Percentiles rank a stretch among this genome's conserved stretches.
Evolutionary conservation across 2,329 filamentous ascomycete genomes (phyloP).

Genomic region (Pseudomassariella vexata): DNA sequence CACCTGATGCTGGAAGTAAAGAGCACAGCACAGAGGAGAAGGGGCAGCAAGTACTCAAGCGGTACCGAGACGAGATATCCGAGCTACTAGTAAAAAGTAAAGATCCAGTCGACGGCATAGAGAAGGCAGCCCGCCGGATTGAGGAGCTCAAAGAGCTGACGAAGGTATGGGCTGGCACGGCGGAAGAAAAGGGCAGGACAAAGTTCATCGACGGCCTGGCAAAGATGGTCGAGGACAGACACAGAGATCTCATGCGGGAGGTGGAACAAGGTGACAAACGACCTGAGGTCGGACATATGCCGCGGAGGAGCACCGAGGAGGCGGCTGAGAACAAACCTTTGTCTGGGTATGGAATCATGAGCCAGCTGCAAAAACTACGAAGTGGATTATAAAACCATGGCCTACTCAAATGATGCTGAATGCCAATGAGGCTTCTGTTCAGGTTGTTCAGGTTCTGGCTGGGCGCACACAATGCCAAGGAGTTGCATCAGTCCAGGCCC

Average conservation of each 20-base stretch:
- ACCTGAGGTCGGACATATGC: slow-evolving; percentile 25
- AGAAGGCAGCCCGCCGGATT: slow-evolving; percentile 67
- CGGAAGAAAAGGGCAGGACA: slow-evolving; percentile 79
- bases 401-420: too few relatives aligned
- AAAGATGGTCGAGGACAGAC: slow-evolving; percentile 75
- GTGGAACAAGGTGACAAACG: slow-evolving; percentile 36
- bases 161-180: slow-evolving; percentile 89
- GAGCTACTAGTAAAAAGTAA: slow-evolving; percentile 53
- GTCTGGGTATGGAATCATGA: slow-evolving; percentile 55
- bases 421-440: too few relatives aligned
- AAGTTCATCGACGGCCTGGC: slow-evolving; percentile 78
- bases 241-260: slow-evolving; percentile 47
- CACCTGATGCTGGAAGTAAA: slow-evolving; percentile 62
- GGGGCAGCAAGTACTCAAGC: slow-evolving; percentile 72
- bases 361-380: slow-evolving; percentile 56
- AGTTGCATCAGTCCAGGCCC: too few relatives aligned
- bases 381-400: slow-evolving; percentile 46
- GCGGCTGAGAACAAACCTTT: slow-evolving; percentile 34
- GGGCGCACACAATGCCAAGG: too few relatives aligned
- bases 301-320: slow-evolving; percentile 26
- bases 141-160: slow-evolving; percentile 72
- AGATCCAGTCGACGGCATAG: slow-evolving; percentile 61
- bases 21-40: slow-evolving; percentile 74
- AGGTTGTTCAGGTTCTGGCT: too few relatives aligned
- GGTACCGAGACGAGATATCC: slow-evolving; percentile 65